Evolutionary conservation across 2,329 filamentous ascomycete genomes (phyloP), one percentile per base, ranked within the genome.

Genomic region (Botrytis byssoidea): DNA sequence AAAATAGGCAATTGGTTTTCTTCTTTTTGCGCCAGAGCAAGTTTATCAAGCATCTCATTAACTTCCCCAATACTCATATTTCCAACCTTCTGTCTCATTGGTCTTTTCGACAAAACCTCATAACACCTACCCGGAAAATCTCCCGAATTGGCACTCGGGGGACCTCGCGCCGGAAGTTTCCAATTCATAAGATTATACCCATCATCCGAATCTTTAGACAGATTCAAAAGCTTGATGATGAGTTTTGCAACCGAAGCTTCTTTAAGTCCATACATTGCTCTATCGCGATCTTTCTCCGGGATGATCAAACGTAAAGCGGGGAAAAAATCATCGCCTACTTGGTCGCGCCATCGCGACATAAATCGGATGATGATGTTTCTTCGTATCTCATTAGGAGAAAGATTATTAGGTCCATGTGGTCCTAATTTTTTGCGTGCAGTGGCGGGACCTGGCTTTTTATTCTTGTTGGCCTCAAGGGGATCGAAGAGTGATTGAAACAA

Each of bases 41-140:
- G 86, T 78, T 88, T 87, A 81, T 99, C 94, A 1, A 99, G 85
- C 78, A 93, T 87, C 74, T 91, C 90, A 79, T 99, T 99, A 72
- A 98, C 95, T 79, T 98, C 93, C 22, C 90, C 93, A 76, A 99
- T 93, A 3, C 89, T 91, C 91, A 98, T 92, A 77, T 91, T 85
- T 0, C 95, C 95, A 1, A 90, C 88, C 2, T 89, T 86, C 0
- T 88, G 91, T 68, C 90, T 87, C 86, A 97, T 91, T 0, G 93
- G 91, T 40, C 96, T 87, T 82, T 97, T 97, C 3, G 91, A 91
- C 59, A 99, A 85, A 37, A 97, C 91, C 80, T 97, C 93, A 79
- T 90, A 94, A 81, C 95, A 98, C 75, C 95, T 87, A 0, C 93
- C 93, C 0, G 95, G 92, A 84, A 99, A 99, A 80, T 99, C 95